Percentiles rank a stretch among this genome's conserved stretches.
Evolutionary conservation across 2,329 filamentous ascomycete species (phyloP).

Genomic region (Clarireedia hainanense): DNA sequence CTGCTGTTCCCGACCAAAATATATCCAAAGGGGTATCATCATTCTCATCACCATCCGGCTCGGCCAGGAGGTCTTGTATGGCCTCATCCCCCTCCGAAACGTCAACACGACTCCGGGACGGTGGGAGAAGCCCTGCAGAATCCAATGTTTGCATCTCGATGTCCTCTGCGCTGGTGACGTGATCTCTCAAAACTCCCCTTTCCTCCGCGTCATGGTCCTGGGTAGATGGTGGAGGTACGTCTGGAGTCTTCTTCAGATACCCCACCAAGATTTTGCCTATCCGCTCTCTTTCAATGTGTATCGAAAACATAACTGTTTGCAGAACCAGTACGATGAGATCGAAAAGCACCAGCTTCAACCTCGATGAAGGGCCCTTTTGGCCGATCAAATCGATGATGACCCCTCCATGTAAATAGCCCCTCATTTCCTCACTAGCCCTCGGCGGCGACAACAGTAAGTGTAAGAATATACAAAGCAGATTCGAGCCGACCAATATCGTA

Average conservation of each 20-base stretch:
- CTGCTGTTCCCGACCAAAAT: constrained; percentile 27
- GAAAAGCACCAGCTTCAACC: constrained; percentile 45
- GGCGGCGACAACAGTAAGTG: constrained; percentile 50
- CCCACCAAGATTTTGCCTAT: constrained; percentile 33
- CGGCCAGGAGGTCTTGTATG: constrained; percentile 11
- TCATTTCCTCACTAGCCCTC: constrained; percentile 49
- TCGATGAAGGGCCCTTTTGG: constrained; percentile 53
- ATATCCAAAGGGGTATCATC: constrained; percentile 24
- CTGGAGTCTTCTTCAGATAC: constrained; percentile 5
- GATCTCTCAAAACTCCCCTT: constrained; percentile 24
- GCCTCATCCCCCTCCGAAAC: constrained; percentile 11
- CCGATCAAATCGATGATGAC: constrained; percentile 62
- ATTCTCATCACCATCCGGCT: constrained; percentile 18
- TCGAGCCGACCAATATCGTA: constrained; percentile 49
- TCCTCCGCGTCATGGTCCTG: constrained; percentile 30
- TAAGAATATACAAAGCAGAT: constrained; percentile 51
- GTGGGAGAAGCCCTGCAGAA: constrained; percentile 2
- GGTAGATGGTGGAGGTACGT: background rate
- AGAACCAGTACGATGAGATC: constrained; percentile 49
- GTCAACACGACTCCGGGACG: background rate
- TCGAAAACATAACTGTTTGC: constrained; percentile 57
- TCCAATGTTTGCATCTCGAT: constrained; percentile 25
- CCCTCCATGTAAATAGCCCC: constrained; percentile 60
- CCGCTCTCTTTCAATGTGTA: constrained; percentile 52
- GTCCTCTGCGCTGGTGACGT: constrained; percentile 17